Evolutionary conservation across 345 rosid genomes (phyloP).

Genomic region (Hibiscus trionum): DNA sequence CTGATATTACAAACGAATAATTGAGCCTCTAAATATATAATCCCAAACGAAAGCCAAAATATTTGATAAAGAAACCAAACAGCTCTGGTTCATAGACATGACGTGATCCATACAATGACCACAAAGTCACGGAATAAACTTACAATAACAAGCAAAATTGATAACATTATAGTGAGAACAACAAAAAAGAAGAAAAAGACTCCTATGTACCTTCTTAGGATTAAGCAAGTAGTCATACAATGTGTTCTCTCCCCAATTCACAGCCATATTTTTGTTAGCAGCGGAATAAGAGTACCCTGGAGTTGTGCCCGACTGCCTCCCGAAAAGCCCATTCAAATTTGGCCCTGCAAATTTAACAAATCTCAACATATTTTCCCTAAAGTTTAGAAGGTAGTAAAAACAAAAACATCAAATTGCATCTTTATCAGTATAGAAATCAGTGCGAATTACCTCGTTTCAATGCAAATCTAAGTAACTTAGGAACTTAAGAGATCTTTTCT

Average conservation of each 20-base stretch:
- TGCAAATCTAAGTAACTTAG: neutral
- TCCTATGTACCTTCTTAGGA: slow-evolving; percentile 60
- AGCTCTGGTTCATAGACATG: neutral
- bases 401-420: neutral
- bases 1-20: neutral
- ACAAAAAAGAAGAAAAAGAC: neutral
- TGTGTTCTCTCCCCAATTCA: slow-evolving; percentile 62
- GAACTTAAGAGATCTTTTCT: too few species aligned
- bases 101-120: neutral
- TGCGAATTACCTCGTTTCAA: neutral
- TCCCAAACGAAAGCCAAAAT: neutral
- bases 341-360: too few species aligned
- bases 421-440: neutral
- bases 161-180: neutral
- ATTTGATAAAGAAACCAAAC: neutral
- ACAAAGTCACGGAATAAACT: neutral
- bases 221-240: slow-evolving; percentile 74
- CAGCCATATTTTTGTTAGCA: slow-evolving; percentile 78
- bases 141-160: neutral
- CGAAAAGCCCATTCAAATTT: too few species aligned
- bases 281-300: slow-evolving; percentile 27
- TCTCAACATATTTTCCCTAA: too few species aligned
- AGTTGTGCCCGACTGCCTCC: too few species aligned
- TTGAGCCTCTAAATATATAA: neutral
- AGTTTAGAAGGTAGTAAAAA: too few species aligned